Evolutionary conservation across 805 yeast genomes (phyloP), one percentile per base, ranked within the genome.

Genomic region (Kodamaea fukazawae): DNA sequence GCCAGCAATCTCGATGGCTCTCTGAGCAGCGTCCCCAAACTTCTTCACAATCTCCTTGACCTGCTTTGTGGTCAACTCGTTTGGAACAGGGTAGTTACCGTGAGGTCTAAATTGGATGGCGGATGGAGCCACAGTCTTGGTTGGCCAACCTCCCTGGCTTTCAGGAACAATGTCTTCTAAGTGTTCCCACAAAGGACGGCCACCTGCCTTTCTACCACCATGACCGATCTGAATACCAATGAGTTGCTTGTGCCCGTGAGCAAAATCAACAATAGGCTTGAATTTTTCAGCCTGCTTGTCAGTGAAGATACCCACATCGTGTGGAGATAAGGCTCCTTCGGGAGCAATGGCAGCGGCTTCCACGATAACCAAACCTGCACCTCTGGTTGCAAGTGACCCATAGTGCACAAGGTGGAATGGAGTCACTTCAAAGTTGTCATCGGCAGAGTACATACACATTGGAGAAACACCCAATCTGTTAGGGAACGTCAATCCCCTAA

Each of bases 381-480:
- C 81, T 37, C 78, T 57, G 10, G 61, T 37, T 0, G 78, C 70
- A 37, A 70, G 59, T 0, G 68, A 53, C 3, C 78, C 78, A 46
- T 78, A 73, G 47, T 78, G 80, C 6, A 66, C 62, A 13, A 65
- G 44, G 46, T 78, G 81, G 58, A 66, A 77, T 12, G 62, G 70
- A 0, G 73, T 76, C 0, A 69, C 63, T 11, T 56, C 53, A 2
- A 71, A 70, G 34, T 74, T 57, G 16, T 47, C 46, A 2, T 53
- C 47, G 2, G 74, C 67, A 4, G 79, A 68, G 53, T 76, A 76
- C 35, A 63, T 71, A 51, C 80, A 73, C 79, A 76, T 74, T 33
- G 81, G 81, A 1, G 81, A 67, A 14, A 78, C 76, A 36, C 79
- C 79, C 20, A 77, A 53, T 44, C 84, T 61, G 53, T 79, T 79